phyloP scores from a whole-genome alignment of 208 protist genomes.

The Crithidia brevicula region DNA sequence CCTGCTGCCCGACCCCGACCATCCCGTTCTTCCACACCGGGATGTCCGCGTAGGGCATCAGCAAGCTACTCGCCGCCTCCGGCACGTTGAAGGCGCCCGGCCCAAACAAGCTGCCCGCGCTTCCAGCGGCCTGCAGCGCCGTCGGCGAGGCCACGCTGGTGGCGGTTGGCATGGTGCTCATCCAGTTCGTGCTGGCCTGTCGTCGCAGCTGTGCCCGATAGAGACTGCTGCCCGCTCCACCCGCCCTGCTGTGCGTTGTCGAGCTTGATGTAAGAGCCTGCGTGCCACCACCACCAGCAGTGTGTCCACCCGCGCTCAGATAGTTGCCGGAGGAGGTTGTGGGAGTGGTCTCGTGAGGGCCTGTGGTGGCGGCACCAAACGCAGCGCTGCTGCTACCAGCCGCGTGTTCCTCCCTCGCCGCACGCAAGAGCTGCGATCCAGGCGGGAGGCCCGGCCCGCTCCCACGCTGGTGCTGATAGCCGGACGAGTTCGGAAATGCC shows the following conservation, averaged over 20 bases:
- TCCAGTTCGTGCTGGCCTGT: conserved; percentile 18
- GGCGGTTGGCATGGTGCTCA: neutral
- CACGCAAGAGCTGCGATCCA: conserved; percentile 20
- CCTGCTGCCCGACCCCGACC: conserved; percentile 10
- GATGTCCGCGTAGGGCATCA: conserved; percentile 49
- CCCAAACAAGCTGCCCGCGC: conserved; percentile 15
- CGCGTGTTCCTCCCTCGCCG: conserved; percentile 10
- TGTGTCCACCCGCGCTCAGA: neutral
- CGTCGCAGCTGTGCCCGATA: conserved; percentile 17
- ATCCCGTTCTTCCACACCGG: conserved; percentile 22
- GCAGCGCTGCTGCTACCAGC: conserved; percentile 4
- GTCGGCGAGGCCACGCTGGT: conserved; percentile 10
- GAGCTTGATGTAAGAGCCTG: conserved; percentile 7
- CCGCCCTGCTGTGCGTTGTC: conserved; percentile 4
- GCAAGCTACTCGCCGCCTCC: conserved; percentile 31
- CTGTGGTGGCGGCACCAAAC: neutral
- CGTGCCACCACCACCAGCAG: neutral
- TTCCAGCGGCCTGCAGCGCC: neutral
- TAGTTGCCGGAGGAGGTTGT: neutral
- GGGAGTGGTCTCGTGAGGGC: conserved; percentile 1
- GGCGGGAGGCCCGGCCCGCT: conserved; percentile 2
- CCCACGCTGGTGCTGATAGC: conserved; percentile 11
- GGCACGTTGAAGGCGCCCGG: conserved; percentile 2
- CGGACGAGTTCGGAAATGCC: conserved; percentile 17
- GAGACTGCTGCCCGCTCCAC: conserved; percentile 8